Evolutionary conservation across 129 eudicot genomes (phyloP).

Genomic region (Mikania micrantha): DNA sequence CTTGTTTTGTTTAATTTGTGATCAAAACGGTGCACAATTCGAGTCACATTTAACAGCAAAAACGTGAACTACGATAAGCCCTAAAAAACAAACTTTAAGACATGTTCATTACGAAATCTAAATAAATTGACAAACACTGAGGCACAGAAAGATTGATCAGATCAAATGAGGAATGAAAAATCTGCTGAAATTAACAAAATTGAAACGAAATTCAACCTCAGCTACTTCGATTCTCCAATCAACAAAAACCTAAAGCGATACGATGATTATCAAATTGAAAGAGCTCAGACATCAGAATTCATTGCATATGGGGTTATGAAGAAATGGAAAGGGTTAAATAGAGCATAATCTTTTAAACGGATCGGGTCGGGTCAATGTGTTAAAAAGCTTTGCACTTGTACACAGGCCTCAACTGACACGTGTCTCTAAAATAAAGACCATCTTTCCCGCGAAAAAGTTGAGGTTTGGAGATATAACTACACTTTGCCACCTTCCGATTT

Average conservation of each 20-base stretch:
- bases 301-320: background rate
- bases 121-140: background rate
- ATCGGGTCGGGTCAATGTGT: background rate
- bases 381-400: background rate
- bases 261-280: background rate
- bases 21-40: background rate
- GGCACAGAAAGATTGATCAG: background rate
- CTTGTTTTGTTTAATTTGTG: no score
- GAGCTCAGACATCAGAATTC: background rate
- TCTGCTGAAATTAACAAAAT: background rate
- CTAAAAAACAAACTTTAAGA: background rate
- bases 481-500: background rate
- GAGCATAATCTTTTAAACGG: background rate
- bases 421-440: background rate
- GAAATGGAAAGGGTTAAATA: background rate
- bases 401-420: background rate
- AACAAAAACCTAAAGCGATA: background rate
- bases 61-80: background rate
- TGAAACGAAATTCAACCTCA: constrained; percentile 2
- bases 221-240: background rate
- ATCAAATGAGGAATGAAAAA: background rate
- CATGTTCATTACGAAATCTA: background rate
- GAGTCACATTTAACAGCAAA: background rate
- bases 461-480: background rate
- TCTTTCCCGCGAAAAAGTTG: background rate